Base-by-base conservation (phyloP, 768 basidiomycete genomes). In the Termitomyces sp. region DNA sequence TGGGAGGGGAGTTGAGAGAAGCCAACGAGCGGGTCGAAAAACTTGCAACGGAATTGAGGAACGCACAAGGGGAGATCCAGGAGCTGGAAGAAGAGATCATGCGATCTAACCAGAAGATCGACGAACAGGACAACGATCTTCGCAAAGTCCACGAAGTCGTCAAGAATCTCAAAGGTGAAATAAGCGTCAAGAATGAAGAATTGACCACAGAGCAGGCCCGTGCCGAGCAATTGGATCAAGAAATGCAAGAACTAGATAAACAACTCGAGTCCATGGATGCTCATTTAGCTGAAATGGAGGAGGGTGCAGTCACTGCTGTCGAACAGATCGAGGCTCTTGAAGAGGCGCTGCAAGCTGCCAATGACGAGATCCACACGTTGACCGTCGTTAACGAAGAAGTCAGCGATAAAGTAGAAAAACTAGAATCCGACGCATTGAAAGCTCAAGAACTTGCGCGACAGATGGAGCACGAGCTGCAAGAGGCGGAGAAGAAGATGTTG, bases 381-480 rank as follows among this genome's bases (percentile, higher is more conserved):
- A 73, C 74, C 10, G 63, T 68, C 4, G 74, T 78, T 23, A 77
- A 77, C 52, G 78, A 79, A 38, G 73, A 82, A 44, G 73, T 76
- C 18, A 70, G 72, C 15, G 75, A 82, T 45, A 77, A 78, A 50
- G 64, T 78, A 44, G 76, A 82, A 48, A 71, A 74, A 48, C 72
- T 86, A 5, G 79, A 83, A 50, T 76, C 70, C 9, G 84, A 85
- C 38, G 72, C 71, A 0, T 73, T 81, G 42, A 75, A 80, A 31
- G 76, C 82, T 10, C 70, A 76, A 15, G 80, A 86, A 60, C 74
- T 86, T 2, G 81, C 75, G 18, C 70, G 76, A 41, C 88, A 91
- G 66, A 76, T 91, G 77, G 86, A 92, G 59, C 81, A 86, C 2
- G 91, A 89, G 0, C 69, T 94, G 50, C 83, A 88, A 48, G 88